phyloP scores from a whole-genome alignment of 2,329 filamentous ascomycete species.

The Aspergillus sp. region DNA sequence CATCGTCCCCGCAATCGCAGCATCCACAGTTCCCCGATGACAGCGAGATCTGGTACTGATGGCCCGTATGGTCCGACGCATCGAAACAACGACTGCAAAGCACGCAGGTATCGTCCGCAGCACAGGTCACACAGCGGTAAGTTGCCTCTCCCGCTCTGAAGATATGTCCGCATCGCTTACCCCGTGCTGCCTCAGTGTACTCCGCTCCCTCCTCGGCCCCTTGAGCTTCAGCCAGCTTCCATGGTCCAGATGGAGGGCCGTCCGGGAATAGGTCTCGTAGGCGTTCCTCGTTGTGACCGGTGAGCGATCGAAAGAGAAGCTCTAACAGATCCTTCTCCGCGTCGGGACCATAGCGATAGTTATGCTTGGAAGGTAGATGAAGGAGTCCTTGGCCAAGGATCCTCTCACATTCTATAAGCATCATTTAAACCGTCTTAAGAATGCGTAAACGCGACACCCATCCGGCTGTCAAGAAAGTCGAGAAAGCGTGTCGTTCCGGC shows the following conservation, averaged over 20 bases:
- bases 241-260: constrained; percentile 54
- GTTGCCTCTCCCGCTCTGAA: constrained; percentile 91
- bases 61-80: constrained; percentile 85
- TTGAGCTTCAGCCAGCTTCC: constrained; percentile 80
- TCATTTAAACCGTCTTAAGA: constrained; percentile 23
- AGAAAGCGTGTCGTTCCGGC: neutral
- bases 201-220: constrained; percentile 90
- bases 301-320: constrained; percentile 79
- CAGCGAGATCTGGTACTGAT: constrained; percentile 81
- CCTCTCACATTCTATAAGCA: constrained; percentile 55
- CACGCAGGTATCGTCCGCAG: constrained; percentile 88
- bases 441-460: constrained; percentile 15
- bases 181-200: constrained; percentile 83
- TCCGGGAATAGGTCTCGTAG: constrained; percentile 74
- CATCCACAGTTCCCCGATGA: constrained; percentile 89
- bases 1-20: constrained; percentile 92
- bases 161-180: constrained; percentile 93
- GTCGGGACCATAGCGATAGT: constrained; percentile 65
- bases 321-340: constrained; percentile 66
- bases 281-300: constrained; percentile 64
- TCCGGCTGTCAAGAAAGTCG: constrained; percentile 15
- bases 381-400: constrained; percentile 77
- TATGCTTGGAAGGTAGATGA: constrained; percentile 63
- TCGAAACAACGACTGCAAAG: constrained; percentile 93
- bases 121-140: constrained; percentile 90